Conservation (phyloP, 2,329 filamentous ascomycete species). For the Fusarium neocosmosporiellum region DNA sequence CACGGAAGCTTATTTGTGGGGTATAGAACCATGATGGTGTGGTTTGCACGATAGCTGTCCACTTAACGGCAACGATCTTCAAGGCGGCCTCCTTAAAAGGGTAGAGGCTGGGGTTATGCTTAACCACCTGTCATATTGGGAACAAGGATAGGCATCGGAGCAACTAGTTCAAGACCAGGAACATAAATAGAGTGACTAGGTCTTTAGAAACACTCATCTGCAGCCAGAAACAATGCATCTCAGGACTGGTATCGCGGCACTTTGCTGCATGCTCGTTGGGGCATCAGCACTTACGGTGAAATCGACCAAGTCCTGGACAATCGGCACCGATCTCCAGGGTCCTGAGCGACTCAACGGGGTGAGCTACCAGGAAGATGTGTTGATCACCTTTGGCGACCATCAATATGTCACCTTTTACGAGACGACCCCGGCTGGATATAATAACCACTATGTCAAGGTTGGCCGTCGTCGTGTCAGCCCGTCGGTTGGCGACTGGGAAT, state of each 20-base stretch:
- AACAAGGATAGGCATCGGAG: not conserved
- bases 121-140: not conserved
- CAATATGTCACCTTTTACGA: constrained; percentile 35
- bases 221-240: not conserved
- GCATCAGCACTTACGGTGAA: constrained; percentile 16
- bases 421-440: constrained; percentile 19
- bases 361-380: constrained; percentile 31
- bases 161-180: not conserved
- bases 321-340: constrained; percentile 29
- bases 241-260: too few relatives aligned
- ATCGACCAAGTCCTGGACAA: constrained; percentile 22
- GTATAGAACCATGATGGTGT: not conserved
- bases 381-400: constrained; percentile 28
- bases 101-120: not conserved
- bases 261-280: not conserved
- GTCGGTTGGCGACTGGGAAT: constrained; percentile 12
- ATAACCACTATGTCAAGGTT: constrained; percentile 22
- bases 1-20: not conserved
- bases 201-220: not conserved
- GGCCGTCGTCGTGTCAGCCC: constrained; percentile 20
- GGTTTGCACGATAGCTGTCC: too few relatives aligned
- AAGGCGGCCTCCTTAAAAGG: not conserved
- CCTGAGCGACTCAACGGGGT: constrained; percentile 31
- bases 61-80: not conserved
- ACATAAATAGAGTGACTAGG: not conserved